phyloP scores from a whole-genome alignment of 192 early-diverging fungal genomes.

The Entomortierella parvispora region DNA sequence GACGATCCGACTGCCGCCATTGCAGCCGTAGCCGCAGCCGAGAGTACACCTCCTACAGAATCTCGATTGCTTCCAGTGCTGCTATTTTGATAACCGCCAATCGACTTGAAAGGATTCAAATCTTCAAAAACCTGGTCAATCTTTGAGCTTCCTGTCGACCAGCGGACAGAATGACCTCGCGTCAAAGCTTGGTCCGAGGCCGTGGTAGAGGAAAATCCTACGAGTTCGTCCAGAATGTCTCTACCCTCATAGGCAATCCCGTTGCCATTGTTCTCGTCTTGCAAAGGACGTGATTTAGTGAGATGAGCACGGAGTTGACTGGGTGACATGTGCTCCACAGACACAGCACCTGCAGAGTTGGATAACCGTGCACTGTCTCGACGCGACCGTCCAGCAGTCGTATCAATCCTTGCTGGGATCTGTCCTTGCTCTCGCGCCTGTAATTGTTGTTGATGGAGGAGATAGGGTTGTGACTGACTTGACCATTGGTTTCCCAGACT shows the following conservation, averaged over 20 bases:
- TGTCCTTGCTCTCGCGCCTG: not conserved
- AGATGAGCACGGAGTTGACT: not conserved
- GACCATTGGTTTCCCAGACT: not conserved
- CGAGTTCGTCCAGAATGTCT: too few relatives aligned
- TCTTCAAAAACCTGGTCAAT: slow-evolving; percentile 31
- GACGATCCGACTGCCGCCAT: not conserved
- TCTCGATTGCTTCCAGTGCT: not conserved
- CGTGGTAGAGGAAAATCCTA: not conserved
- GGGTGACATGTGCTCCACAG: not conserved
- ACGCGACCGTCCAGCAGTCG: not conserved
- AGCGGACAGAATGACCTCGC: slow-evolving; percentile 11
- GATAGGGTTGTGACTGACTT: not conserved
- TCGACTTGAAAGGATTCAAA: slow-evolving; percentile 27
- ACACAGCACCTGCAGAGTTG: not conserved
- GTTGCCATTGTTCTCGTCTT: not conserved
- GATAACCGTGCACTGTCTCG: not conserved
- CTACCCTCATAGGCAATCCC: not conserved
- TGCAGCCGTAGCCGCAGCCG: not conserved
- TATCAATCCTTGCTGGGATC: slow-evolving; percentile 19
- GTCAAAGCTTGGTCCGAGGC: not conserved
- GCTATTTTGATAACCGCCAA: not conserved
- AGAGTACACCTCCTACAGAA: not conserved
- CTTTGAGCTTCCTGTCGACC: slow-evolving; percentile 17
- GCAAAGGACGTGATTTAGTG: not conserved
- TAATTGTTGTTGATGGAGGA: not conserved